Conservation (phyloP, 306 rosid species). For the Parietaria judaica region DNA sequence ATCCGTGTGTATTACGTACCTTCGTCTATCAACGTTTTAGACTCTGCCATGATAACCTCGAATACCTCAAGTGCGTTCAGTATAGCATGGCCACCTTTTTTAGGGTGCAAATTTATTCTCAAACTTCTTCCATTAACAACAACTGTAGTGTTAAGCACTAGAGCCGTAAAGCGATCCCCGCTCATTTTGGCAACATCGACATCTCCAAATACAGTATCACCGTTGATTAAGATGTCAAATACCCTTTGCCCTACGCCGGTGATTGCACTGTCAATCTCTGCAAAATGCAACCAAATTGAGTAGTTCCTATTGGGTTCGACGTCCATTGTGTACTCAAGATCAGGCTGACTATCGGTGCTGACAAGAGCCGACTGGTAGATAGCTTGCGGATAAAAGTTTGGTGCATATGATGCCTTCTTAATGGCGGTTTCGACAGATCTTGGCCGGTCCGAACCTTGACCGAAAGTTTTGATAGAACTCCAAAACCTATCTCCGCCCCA, state of each 20-base stretch:
- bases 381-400: slow-evolving; percentile 87
- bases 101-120: slow-evolving; percentile 58
- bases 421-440: slow-evolving; percentile 62
- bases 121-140: slow-evolving; percentile 68
- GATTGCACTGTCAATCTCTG: slow-evolving; percentile 66
- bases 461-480: slow-evolving; percentile 42
- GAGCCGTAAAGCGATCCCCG: slow-evolving; percentile 63
- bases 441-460: slow-evolving; percentile 44
- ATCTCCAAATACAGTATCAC: slow-evolving; percentile 34
- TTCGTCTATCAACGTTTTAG: slow-evolving; percentile 69
- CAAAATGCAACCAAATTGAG: slow-evolving; percentile 90
- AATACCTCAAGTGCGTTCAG: slow-evolving; percentile 83
- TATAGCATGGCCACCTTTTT: slow-evolving; percentile 44
- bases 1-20: slow-evolving; percentile 33
- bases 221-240: slow-evolving; percentile 67
- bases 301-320: slow-evolving; percentile 90
- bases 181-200: slow-evolving; percentile 66
- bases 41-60: slow-evolving; percentile 61
- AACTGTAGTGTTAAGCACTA: slow-evolving; percentile 76
- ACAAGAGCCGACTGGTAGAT: slow-evolving; percentile 68
- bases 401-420: slow-evolving; percentile 51
- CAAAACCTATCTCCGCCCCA: slow-evolving; percentile 97
- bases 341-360: slow-evolving; percentile 56
- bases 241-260: slow-evolving; percentile 61
- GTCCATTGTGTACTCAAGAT: slow-evolving; percentile 55